A percentile compares a stretch with the other conserved stretches of the same genome.
Conservation (phyloP, 495 filamentous ascomycete species). For the Podospora appendiculata region DNA sequence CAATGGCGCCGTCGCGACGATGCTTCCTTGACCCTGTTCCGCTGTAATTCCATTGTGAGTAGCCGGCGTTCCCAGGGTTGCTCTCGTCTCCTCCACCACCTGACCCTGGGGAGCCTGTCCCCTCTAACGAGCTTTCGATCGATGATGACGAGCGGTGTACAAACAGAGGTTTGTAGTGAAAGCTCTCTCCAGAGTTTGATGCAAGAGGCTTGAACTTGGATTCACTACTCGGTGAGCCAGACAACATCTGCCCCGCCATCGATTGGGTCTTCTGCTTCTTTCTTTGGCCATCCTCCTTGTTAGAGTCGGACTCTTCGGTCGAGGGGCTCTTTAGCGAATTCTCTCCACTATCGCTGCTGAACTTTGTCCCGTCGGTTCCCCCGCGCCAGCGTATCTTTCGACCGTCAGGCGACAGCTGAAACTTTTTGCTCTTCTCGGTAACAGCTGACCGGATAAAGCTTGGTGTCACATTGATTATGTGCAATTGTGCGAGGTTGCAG, state of each 20-base stretch:
- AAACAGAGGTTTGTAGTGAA: slow-evolving; percentile 61
- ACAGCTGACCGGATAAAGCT: slow-evolving; percentile 65
- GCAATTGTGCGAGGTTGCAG: slow-evolving; percentile 71
- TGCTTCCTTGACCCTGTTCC: slow-evolving; percentile 35
- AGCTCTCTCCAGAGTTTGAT: slow-evolving; percentile 34
- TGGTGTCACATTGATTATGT: slow-evolving; percentile 67
- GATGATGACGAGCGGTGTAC: slow-evolving; percentile 38
- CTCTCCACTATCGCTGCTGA: slow-evolving; percentile 49
- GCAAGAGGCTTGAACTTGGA: slow-evolving; percentile 29
- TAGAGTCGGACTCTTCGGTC: slow-evolving; percentile 34
- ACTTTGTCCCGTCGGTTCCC: slow-evolving; percentile 48
- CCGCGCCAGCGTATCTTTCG: slow-evolving; percentile 68
- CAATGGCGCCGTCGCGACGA: slow-evolving; percentile 61
- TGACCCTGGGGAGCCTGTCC: slow-evolving; percentile 20
- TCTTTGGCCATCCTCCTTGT: slow-evolving; percentile 22
- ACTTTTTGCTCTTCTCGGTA: slow-evolving; percentile 53
- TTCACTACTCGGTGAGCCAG: slow-evolving; percentile 20
- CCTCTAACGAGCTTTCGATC: slow-evolving; percentile 36
- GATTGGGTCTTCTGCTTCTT: slow-evolving; percentile 30
- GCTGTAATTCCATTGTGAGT: slow-evolving; percentile 32
- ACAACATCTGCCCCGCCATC: no score
- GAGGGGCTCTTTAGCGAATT: slow-evolving; percentile 30
- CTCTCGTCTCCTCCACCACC: slow-evolving; percentile 25
- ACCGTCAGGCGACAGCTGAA: slow-evolving; percentile 68
- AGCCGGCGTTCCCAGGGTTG: slow-evolving; percentile 27